A percentile compares a stretch with the other conserved stretches of the same genome.
Conservation (phyloP, 768 basidiomycete genomes). For the Hericium coralloides region DNA sequence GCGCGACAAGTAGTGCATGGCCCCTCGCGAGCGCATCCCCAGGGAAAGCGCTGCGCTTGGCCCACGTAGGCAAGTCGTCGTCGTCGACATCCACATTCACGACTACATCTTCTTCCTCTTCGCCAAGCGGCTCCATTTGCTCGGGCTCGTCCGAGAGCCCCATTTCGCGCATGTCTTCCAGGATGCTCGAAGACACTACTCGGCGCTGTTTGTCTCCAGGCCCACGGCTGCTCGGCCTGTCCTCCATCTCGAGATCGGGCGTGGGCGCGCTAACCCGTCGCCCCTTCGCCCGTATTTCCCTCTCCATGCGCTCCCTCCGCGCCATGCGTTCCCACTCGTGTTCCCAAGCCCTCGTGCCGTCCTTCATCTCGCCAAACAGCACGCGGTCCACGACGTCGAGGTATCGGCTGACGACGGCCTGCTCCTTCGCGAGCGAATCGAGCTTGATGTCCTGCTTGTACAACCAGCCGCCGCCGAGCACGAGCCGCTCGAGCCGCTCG, state of each 20-base stretch:
- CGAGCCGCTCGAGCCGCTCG: constrained; percentile 54
- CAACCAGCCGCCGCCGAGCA: constrained; percentile 76
- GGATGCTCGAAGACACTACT: constrained; percentile 52
- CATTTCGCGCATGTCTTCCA: constrained; percentile 43
- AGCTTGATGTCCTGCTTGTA: constrained; percentile 60
- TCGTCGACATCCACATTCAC: constrained; percentile 37
- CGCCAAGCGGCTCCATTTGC: constrained; percentile 38
- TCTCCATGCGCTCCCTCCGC: constrained; percentile 32
- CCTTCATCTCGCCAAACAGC: constrained; percentile 55
- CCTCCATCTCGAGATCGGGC: constrained; percentile 23
- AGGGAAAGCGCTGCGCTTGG: constrained; percentile 45
- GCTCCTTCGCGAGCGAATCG: constrained; percentile 47
- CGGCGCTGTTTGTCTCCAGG: constrained; percentile 28
- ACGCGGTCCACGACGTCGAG: constrained; percentile 75
- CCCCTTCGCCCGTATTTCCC: constrained; percentile 29
- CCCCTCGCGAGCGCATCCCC: constrained; percentile 53
- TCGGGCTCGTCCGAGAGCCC: constrained; percentile 47
- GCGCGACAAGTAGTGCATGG: constrained; percentile 47
- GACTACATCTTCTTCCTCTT: constrained; percentile 24
- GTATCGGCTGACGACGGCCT: constrained; percentile 48
- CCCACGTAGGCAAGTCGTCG: constrained; percentile 73
- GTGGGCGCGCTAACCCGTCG: constrained; percentile 39
- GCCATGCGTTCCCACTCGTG: constrained; percentile 35
- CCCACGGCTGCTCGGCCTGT: neutral
- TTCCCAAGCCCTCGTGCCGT: constrained; percentile 39